phyloP scores from a whole-genome alignment of 306 rosid species.

The Cicer cuneatum region DNA sequence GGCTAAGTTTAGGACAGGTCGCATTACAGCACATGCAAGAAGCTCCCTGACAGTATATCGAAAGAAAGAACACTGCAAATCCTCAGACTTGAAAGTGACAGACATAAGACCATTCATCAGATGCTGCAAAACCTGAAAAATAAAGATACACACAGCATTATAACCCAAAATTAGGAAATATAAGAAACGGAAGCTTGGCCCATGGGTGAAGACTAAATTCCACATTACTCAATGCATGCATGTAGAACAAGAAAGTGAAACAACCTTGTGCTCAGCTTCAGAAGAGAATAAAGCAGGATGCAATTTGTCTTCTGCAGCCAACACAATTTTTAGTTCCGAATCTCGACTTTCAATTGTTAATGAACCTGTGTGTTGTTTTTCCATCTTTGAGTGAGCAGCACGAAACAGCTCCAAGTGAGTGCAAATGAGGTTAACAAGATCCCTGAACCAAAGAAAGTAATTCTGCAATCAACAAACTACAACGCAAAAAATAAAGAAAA shows the following conservation, averaged over 20 bases:
- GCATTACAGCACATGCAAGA: conserved; percentile 93
- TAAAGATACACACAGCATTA: conserved; percentile 45
- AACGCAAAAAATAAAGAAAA: conserved; percentile 31
- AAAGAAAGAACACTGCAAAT: conserved; percentile 85
- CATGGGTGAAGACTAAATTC: conserved; percentile 38
- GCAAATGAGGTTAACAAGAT: conserved; percentile 79
- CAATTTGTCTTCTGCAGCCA: conserved; percentile 84
- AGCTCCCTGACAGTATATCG: conserved; percentile 88
- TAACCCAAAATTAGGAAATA: conserved; percentile 38
- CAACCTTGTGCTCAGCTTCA: conserved; percentile 98
- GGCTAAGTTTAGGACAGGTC: conserved; percentile 88
- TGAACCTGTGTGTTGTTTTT: conserved; percentile 56
- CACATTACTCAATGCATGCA: conserved; percentile 29
- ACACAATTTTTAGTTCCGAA: conserved; percentile 62
- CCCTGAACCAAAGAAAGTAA: conserved; percentile 71
- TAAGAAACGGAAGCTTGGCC: conserved; percentile 33
- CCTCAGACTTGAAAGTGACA: conserved; percentile 76
- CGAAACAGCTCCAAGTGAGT: conserved; percentile 92
- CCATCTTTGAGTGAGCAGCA: conserved; percentile 72
- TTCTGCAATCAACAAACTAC: conserved; percentile 46
- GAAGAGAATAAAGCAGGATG: conserved; percentile 98
- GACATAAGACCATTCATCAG: conserved; percentile 87
- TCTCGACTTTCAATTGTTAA: conserved; percentile 74
- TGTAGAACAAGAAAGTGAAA: conserved; percentile 39
- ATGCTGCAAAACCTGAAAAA: conserved; percentile 90